Conservation (phyloP, 108 stramenopile genomes). For the Skeletonema menzelii region DNA sequence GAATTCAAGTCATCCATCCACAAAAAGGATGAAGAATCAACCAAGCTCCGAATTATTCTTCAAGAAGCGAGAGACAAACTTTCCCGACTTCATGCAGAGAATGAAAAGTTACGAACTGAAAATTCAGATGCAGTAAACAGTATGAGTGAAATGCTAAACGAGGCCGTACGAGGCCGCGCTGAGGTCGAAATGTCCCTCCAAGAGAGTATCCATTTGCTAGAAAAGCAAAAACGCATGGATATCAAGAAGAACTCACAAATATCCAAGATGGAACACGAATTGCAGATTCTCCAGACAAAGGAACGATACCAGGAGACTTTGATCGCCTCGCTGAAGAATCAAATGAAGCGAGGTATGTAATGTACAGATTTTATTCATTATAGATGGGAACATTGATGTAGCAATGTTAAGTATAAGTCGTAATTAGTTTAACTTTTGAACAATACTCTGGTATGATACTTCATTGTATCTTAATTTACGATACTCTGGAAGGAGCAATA, state of each 20-base stretch:
- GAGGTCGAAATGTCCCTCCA: conserved; percentile 33
- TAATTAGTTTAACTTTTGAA: no score
- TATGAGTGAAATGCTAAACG: conserved; percentile 38
- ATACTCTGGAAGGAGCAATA: no score
- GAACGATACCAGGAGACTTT: conserved; percentile 45
- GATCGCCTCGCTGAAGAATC: conserved; percentile 37
- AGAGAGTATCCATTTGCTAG: conserved; percentile 39
- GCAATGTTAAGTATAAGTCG: no score
- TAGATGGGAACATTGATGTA: background rate
- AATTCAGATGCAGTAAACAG: conserved; percentile 17
- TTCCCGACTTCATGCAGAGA: conserved; percentile 16
- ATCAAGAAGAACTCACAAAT: conserved; percentile 37
- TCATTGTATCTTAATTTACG: no score
- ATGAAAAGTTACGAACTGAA: conserved; percentile 18
- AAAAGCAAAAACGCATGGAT: conserved; percentile 38
- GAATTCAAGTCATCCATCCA: conserved; percentile 16
- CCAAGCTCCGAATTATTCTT: conserved; percentile 34
- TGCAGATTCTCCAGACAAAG: conserved; percentile 40
- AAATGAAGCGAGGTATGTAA: conserved; percentile 17
- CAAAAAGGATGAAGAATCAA: conserved; percentile 28
- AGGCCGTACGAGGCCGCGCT: conserved; percentile 33
- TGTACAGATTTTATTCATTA: background rate
- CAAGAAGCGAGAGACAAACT: conserved; percentile 39
- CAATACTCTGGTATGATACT: no score
- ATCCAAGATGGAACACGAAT: conserved; percentile 36